phyloP scores from a whole-genome alignment of 2,329 filamentous ascomycete genomes.

The Pezicula carpinea region DNA sequence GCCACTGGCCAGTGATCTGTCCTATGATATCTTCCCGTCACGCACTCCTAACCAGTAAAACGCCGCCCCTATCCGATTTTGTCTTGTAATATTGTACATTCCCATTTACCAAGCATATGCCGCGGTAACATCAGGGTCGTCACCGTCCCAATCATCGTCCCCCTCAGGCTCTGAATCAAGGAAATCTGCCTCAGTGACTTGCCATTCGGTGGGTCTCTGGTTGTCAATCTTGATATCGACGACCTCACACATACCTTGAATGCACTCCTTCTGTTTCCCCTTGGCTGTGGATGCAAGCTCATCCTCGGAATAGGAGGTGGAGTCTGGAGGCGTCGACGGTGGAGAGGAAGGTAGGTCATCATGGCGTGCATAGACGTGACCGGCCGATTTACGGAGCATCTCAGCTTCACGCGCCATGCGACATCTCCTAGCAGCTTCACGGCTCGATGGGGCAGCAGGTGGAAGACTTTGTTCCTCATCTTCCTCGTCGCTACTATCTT shows the following conservation, averaged over 20 bases:
- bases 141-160: constrained; percentile 45
- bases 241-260: constrained; percentile 66
- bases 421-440: constrained; percentile 3
- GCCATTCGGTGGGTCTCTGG: constrained; percentile 63
- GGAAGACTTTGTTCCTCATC: not conserved
- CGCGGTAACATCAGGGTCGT: constrained; percentile 2
- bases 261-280: constrained; percentile 33
- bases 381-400: constrained; percentile 22
- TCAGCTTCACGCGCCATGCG: constrained; percentile 20
- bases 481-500: not conserved
- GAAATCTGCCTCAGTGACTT: constrained; percentile 70
- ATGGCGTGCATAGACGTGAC: constrained; percentile 13
- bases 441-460: not conserved
- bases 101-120: not conserved
- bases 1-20: no score
- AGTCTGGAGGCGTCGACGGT: constrained; percentile 7
- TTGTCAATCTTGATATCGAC: constrained; percentile 74
- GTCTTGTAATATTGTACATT: no score
- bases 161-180: constrained; percentile 53
- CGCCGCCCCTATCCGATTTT: no score
- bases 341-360: constrained; percentile 9
- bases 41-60: no score
- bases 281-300: constrained; percentile 23
- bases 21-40: no score
- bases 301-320: constrained; percentile 9